Conservation (phyloP, 2,329 filamentous ascomycete genomes). For the Curvularia eragrostidis region DNA sequence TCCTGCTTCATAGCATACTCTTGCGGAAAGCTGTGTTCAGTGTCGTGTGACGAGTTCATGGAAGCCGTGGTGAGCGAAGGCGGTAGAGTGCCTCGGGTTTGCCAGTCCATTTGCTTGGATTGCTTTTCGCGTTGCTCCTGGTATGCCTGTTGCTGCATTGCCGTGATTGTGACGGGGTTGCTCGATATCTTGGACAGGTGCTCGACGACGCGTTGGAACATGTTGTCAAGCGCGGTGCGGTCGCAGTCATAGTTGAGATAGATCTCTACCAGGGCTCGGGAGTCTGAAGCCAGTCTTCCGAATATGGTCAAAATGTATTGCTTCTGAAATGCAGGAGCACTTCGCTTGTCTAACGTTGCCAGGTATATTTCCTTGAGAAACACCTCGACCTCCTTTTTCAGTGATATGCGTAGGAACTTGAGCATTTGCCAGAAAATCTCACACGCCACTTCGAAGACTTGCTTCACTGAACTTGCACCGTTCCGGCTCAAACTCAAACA, state of each 20-base stretch:
- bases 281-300: conserved; percentile 82
- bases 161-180: conserved; percentile 74
- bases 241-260: conserved; percentile 99
- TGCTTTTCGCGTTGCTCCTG: conserved; percentile 75
- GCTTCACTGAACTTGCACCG: conserved; percentile 88
- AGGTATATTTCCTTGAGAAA: conserved; percentile 98
- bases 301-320: conserved; percentile 88
- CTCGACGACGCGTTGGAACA: conserved; percentile 93
- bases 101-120: conserved; percentile 75
- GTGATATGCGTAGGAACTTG: conserved; percentile 87
- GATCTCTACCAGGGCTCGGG: conserved; percentile 87
- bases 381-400: conserved; percentile 99
- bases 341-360: conserved; percentile 85
- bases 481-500: conserved; percentile 95
- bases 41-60: conserved; percentile 64
- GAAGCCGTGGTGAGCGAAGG: conserved; percentile 83
- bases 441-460: conserved; percentile 92
- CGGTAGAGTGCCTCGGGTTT: conserved; percentile 81
- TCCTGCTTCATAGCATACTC: conserved; percentile 93
- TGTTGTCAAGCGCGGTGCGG: conserved; percentile 88
- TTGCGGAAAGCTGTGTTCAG: conserved; percentile 76
- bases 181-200: conserved; percentile 89
- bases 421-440: conserved; percentile 99
- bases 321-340: conserved; percentile 88
- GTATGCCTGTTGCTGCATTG: conserved; percentile 82